Conservation (phyloP, 2,329 filamentous ascomycete species). For the Claviceps fusiformis region DNA sequence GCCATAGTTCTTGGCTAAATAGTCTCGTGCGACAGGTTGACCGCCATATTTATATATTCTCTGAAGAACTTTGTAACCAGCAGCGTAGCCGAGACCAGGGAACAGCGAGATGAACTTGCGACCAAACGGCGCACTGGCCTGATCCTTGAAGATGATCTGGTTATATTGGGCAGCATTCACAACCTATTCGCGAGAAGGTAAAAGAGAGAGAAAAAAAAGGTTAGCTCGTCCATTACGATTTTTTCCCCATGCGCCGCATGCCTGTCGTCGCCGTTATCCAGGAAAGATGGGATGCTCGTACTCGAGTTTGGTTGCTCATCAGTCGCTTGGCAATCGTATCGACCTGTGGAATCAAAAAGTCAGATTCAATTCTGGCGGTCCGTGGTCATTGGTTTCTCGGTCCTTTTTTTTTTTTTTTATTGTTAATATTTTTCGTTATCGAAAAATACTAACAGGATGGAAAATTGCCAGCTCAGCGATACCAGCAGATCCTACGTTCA, state of each 20-base stretch:
- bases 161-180: conserved; percentile 51
- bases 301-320: conserved; percentile 83
- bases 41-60: conserved; percentile 98
- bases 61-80: conserved; percentile 95
- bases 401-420: too few species aligned
- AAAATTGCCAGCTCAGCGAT: conserved; percentile 89
- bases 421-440: neutral
- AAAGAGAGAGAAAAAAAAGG: neutral
- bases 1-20: conserved; percentile 66
- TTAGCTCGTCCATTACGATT: conserved; percentile 9
- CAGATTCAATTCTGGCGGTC: neutral
- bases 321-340: conserved; percentile 97
- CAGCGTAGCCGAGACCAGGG: conserved; percentile 91
- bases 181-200: conserved; percentile 14
- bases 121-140: conserved; percentile 54
- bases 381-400: neutral
- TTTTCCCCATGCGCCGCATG: neutral
- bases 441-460: conserved; percentile 53
- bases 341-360: conserved; percentile 40
- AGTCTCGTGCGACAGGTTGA: conserved; percentile 89
- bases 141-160: conserved; percentile 85
- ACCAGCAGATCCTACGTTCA: conserved; percentile 62
- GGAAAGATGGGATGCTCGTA: conserved; percentile 25
- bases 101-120: conserved; percentile 91
- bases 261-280: neutral